A percentile compares a stretch with the other conserved stretches of the same genome.
Evolutionary conservation across 352 stramenopile genomes (phyloP).

Genomic region (Phytopythium helicoides): DNA sequence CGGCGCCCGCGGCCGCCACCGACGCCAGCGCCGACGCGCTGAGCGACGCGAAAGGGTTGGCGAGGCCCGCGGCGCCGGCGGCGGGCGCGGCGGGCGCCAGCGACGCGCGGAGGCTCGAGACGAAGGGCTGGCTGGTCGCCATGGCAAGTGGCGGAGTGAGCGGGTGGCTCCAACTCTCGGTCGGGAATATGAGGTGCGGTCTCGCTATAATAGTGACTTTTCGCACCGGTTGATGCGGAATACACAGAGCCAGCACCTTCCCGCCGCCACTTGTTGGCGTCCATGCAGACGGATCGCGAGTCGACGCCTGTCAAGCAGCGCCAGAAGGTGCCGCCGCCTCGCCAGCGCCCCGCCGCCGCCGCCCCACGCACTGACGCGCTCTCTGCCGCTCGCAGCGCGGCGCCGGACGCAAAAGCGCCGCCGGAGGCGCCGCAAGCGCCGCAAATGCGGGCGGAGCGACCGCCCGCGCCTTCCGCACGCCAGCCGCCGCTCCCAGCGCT

Average conservation of each 20-base stretch:
- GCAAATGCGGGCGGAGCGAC: constrained; percentile 7
- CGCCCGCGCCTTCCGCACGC: constrained; percentile 15
- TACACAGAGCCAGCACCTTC: too few species aligned
- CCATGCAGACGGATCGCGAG: constrained; percentile 58
- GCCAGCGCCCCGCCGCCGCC: background rate
- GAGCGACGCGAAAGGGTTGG: constrained; percentile 20
- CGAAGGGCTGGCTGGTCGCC: constrained; percentile 26
- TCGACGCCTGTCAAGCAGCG: constrained; percentile 73
- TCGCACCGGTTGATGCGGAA: too few species aligned
- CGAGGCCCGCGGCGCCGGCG: constrained; percentile 4
- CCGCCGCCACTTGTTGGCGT: too few species aligned
- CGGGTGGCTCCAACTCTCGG: too few species aligned
- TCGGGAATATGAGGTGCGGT: too few species aligned
- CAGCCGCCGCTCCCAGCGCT: background rate
- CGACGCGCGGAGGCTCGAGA: constrained; percentile 39
- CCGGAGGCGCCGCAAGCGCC: constrained; percentile 7
- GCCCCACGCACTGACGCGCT: background rate
- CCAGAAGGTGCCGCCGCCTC: constrained; percentile 44
- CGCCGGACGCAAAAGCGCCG: constrained; percentile 18
- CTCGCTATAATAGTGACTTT: too few species aligned
- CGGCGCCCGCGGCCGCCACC: constrained; percentile 1
- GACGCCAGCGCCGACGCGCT: constrained; percentile 3
- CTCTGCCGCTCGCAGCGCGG: constrained; percentile 20
- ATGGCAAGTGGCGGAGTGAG: constrained; percentile 2
- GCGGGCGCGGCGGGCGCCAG: constrained; percentile 8